Evolutionary conservation across 768 basidiomycete genomes (phyloP), one percentile per base, ranked within the genome.

Genomic region (Boletus sp.): DNA sequence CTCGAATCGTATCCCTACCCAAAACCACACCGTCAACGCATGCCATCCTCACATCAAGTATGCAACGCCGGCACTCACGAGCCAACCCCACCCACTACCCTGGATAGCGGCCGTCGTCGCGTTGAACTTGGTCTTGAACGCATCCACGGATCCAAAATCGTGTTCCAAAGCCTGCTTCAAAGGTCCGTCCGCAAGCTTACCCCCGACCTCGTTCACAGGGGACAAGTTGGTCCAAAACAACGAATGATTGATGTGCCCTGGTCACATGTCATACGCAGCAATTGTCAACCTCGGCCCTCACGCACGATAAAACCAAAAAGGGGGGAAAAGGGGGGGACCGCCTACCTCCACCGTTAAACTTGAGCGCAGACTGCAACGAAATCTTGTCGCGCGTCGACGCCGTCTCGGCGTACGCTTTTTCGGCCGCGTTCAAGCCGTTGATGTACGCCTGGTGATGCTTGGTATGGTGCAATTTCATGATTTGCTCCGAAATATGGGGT

Each of bases 41-140:
- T 47, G 9, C 37, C 28, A 0, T 10, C 4, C 18, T 15, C 42
- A 33, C 28, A 14, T 36, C 30, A 20, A 54, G 24, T 9, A 2
- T 5, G 4, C 36, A 37, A 36, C 18, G 35, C 56, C 32, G 18
- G 24, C 39, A 76, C 80, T 59, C 63, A 87, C 93, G 57, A 99
- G 81, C 97, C 97, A 99, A 45, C 95, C 96, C 97, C 97, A 99
- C 3, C 97, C 97, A 63, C 90, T 93, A 29, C 97, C 97, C 75
- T 99, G 97, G 53, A 99, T 89, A 51, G 82, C 94, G 33, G 89
- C 93, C 24, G 96, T 96, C 60, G 81, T 82, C 28, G 94, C 75
- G 74, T 96, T 98, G 73, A 98, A 83, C 60, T 82, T 79, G 64
- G 85, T 87, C 80, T 96, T 94, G 71, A 98, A 86, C 24, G 75